phyloP scores from a whole-genome alignment of 176 grass and related monocot species.

The Oryza nivara region DNA sequence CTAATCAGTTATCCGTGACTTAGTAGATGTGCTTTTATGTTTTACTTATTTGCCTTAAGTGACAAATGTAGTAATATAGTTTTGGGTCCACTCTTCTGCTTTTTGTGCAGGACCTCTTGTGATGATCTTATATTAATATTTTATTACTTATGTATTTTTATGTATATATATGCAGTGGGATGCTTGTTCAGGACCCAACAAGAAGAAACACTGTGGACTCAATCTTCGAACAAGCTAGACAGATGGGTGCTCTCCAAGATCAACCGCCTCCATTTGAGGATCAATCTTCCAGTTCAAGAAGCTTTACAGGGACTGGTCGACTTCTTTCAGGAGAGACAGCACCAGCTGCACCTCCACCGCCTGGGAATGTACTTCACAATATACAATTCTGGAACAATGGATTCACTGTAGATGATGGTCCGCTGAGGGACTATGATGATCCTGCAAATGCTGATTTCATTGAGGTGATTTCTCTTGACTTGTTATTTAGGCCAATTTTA shows the following conservation, averaged over 20 bases:
- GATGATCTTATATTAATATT: too few species aligned
- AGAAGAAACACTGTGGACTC: slow-evolving; percentile 62
- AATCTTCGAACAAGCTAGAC: slow-evolving; percentile 77
- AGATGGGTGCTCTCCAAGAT: slow-evolving; percentile 65
- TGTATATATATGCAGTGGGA: slow-evolving; percentile 61
- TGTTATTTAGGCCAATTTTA: slow-evolving; percentile 29
- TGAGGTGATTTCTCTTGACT: slow-evolving; percentile 56
- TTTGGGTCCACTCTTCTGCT: background rate
- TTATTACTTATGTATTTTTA: background rate
- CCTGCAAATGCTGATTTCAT: slow-evolving; percentile 79
- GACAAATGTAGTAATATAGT: background rate
- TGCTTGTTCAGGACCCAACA: slow-evolving; percentile 95
- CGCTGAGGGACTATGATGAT: slow-evolving; percentile 80
- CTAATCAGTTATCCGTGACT: background rate
- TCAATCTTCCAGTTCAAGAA: slow-evolving; percentile 69
- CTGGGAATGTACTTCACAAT: slow-evolving; percentile 53
- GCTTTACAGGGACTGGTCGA: slow-evolving; percentile 79
- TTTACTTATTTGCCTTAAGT: slow-evolving; percentile 2
- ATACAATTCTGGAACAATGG: slow-evolving; percentile 92
- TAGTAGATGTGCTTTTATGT: background rate
- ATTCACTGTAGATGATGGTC: slow-evolving; percentile 88
- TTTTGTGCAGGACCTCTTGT: background rate
- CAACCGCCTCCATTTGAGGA: slow-evolving; percentile 37
- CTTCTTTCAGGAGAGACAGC: slow-evolving; percentile 71
- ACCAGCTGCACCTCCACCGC: slow-evolving; percentile 49